These are phyloP conservation scores for Ophiostoma tasmaniense DNA, from an alignment of 2,329 filamentous ascomycete genomes.

Conservation along the genomic window DNA sequence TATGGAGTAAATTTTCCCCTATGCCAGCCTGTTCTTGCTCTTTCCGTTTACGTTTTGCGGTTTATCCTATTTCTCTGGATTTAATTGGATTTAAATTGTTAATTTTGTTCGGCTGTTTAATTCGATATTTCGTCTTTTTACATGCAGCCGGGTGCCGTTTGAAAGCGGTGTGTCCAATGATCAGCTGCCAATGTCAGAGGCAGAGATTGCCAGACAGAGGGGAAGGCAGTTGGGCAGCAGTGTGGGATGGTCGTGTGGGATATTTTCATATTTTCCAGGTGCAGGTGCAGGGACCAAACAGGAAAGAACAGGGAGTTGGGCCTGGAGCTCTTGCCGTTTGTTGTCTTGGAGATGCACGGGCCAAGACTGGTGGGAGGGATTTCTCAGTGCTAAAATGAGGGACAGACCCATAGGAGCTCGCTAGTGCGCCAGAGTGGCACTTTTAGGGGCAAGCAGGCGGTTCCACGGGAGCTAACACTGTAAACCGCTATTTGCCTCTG, in stretches of 20 bases:
- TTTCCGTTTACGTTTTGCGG: not conserved
- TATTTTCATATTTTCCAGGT: not conserved
- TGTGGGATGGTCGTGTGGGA: not conserved
- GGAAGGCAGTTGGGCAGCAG: not conserved
- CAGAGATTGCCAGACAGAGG: not conserved
- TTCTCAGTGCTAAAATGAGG: not conserved
- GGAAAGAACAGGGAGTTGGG: not conserved
- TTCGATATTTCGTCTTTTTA: not conserved
- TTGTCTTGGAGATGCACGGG: conserved; percentile 8
- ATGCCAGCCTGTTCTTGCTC: not conserved
- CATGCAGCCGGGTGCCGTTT: not conserved
- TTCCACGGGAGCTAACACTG: conserved; percentile 4
- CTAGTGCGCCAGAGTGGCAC: not conserved
- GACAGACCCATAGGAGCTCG: not conserved
- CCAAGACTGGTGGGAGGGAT: not conserved
- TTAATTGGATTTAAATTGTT: not conserved
- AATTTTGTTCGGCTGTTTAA: not conserved
- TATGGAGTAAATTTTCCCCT: conserved; percentile 5
- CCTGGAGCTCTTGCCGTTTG: conserved; percentile 5
- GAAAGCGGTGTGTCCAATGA: conserved; percentile 3
- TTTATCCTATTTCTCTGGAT: not conserved
- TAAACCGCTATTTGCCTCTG: conserved; percentile 1
- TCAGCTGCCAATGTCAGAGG: not conserved
- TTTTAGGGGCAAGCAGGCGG: not conserved
- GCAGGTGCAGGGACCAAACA: not conserved